A percentile compares a stretch with the other conserved stretches of the same genome.
These are phyloP conservation scores for Fulvia fulva DNA, from an alignment of 2,329 filamentous ascomycete species.

Conservation along the genomic window DNA sequence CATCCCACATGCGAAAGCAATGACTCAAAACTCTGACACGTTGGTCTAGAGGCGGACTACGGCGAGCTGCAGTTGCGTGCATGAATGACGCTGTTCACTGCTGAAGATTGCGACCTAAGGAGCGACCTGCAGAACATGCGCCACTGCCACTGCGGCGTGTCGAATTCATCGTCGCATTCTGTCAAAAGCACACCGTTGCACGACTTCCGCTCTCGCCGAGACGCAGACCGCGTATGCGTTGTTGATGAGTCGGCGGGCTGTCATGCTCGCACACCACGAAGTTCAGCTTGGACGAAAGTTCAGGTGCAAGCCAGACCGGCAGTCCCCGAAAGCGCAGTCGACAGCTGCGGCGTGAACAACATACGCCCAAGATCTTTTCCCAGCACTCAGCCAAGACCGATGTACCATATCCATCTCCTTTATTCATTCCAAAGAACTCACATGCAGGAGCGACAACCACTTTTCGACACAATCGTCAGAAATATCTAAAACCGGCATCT, in stretches of 20 bases:
- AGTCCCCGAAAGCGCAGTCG: too few species aligned
- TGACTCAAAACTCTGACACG: conserved; percentile 13
- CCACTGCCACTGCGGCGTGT: conserved; percentile 5
- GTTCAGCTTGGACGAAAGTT: not conserved
- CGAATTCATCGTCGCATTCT: not conserved
- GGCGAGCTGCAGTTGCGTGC: conserved; percentile 18
- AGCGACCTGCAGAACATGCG: conserved; percentile 10
- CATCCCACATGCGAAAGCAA: conserved; percentile 12
- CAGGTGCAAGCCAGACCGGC: not conserved
- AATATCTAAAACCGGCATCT: conserved; percentile 4
- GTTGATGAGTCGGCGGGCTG: not conserved
- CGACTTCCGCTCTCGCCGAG: not conserved
- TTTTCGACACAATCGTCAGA: not conserved
- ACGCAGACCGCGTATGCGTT: not conserved
- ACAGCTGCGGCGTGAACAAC: too few species aligned
- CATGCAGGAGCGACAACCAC: not conserved
- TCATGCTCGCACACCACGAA: not conserved
- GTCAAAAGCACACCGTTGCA: not conserved
- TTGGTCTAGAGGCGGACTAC: conserved; percentile 2
- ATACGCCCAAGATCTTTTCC: not conserved
- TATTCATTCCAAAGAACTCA: not conserved
- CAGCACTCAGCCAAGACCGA: not conserved
- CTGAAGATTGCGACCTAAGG: not conserved
- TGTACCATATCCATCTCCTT: not conserved
- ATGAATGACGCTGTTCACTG: conserved; percentile 13